Evolutionary conservation across 768 basidiomycete species (phyloP).

Genomic region (Tylopilus subfusipes): DNA sequence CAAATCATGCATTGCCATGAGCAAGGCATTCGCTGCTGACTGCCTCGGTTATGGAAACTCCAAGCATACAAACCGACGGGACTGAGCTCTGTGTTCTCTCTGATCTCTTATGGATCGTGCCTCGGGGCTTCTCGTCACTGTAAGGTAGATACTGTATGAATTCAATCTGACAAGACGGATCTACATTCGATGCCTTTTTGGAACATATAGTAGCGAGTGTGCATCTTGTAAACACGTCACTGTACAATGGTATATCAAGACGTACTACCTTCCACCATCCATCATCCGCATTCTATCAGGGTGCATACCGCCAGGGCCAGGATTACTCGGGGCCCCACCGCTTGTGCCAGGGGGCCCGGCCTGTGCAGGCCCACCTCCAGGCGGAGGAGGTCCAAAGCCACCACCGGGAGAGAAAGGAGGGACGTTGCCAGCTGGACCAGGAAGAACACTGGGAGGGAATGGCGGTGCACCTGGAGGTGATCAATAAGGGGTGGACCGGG

Average conservation of each 20-base stretch:
- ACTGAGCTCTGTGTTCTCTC: neutral
- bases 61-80: neutral
- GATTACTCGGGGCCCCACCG: conserved; percentile 29
- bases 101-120: neutral
- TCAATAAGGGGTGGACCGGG: neutral
- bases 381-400: conserved; percentile 35
- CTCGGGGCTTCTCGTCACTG: neutral
- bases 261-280: conserved; percentile 33
- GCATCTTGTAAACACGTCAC: neutral
- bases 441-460: conserved; percentile 44
- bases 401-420: conserved; percentile 32
- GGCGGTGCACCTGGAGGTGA: conserved; percentile 40
- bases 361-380: conserved; percentile 42
- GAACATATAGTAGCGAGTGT: neutral
- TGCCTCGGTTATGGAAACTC: conserved; percentile 14
- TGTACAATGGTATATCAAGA: neutral
- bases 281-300: conserved; percentile 84
- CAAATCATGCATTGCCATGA: conserved; percentile 16
- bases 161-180: neutral
- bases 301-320: conserved; percentile 70
- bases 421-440: conserved; percentile 30
- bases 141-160: neutral
- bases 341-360: conserved; percentile 38
- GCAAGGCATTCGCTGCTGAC: conserved; percentile 24
- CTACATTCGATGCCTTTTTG: neutral